Evolutionary conservation across 805 yeast species (phyloP), one percentile per base, ranked within the genome.

Genomic region (Nematodospora valgi): DNA sequence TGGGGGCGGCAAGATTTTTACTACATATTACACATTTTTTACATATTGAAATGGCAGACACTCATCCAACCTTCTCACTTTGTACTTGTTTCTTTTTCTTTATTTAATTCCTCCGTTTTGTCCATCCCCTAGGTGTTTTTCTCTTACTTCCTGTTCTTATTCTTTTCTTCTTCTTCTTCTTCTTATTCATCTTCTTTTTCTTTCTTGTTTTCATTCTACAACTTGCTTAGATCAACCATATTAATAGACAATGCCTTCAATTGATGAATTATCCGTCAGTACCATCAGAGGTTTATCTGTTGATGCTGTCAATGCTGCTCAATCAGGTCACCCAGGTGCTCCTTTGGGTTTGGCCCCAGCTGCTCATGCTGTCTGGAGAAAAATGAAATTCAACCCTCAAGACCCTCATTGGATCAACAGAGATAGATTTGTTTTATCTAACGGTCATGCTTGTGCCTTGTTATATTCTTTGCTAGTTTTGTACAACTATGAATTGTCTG

Each of bases 321-420:
- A 91, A 68, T 83, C 96, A 42, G 98, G 98, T 49, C 98, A 91
- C 71, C 98, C 98, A 37, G 98, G 98, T 72, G 98, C 98, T 35
- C 98, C 98, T 54, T 80, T 91, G 78, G 98, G 98, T 46, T 72
- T 91, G 67, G 97, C 98, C 12, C 96, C 97, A 30, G 82, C 89
- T 42, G 95, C 97, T 44, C 97, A 91, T 65, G 82, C 80, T 38
- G 62, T 91, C 46, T 86, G 82, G 79, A 74, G 79, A 62, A 77
- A 77, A 57, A 74, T 89, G 83, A 82, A 69, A 52, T 78, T 86
- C 73, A 87, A 86, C 78, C 95, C 98, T 53, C 76, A 81, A 69
- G 82, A 86, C 76, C 91, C 96, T 46, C 70, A 76, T 41, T 91
- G 96, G 96, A 70, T 86, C 64, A 86, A 86, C 78, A 82, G 96